Conservation (phyloP, 768 basidiomycete genomes). For the Pleurotus tuoliensis region DNA sequence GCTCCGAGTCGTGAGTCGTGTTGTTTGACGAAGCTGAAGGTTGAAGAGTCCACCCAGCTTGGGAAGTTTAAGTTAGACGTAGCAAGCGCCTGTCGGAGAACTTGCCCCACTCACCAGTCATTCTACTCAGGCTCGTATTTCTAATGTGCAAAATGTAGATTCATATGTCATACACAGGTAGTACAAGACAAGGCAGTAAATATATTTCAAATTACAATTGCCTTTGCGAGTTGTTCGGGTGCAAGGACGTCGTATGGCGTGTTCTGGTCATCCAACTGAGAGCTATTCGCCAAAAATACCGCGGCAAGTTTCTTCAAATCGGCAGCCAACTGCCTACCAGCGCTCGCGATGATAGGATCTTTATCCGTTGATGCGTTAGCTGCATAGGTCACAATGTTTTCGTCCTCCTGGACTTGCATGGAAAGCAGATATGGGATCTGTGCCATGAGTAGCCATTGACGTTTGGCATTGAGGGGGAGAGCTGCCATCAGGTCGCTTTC, state of each 20-base stretch:
- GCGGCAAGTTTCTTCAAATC: slow-evolving; percentile 16
- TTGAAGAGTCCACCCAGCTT: too few species aligned
- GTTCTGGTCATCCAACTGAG: slow-evolving; percentile 24
- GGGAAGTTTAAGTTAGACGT: too few species aligned
- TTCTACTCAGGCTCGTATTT: too few species aligned
- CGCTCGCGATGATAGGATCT: slow-evolving; percentile 12
- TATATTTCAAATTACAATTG: slow-evolving; percentile 21
- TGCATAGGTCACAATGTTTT: slow-evolving; percentile 22
- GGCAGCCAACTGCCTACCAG: slow-evolving; percentile 20
- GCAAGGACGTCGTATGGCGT: slow-evolving; percentile 25
- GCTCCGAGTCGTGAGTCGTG: too few species aligned
- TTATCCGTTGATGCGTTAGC: slow-evolving; percentile 6
- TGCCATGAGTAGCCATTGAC: slow-evolving; percentile 25
- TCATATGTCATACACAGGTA: too few species aligned
- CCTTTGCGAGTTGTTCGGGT: slow-evolving; percentile 20
- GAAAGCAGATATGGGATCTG: slow-evolving; percentile 26
- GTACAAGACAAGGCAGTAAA: too few species aligned
- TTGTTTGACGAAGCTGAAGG: too few species aligned
- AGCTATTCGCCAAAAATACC: slow-evolving; percentile 14
- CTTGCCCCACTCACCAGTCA: too few species aligned
- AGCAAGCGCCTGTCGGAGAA: too few species aligned
- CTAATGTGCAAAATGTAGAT: too few species aligned
- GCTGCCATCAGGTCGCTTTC: slow-evolving; percentile 19
- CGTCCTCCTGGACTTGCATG: slow-evolving; percentile 21
- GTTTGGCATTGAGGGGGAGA: slow-evolving; percentile 18